A percentile compares a stretch with the other conserved stretches of the same genome.
These are phyloP conservation scores for Monilinia fructigena DNA, from an alignment of 2,329 filamentous ascomycete species.

Conservation along the genomic window DNA sequence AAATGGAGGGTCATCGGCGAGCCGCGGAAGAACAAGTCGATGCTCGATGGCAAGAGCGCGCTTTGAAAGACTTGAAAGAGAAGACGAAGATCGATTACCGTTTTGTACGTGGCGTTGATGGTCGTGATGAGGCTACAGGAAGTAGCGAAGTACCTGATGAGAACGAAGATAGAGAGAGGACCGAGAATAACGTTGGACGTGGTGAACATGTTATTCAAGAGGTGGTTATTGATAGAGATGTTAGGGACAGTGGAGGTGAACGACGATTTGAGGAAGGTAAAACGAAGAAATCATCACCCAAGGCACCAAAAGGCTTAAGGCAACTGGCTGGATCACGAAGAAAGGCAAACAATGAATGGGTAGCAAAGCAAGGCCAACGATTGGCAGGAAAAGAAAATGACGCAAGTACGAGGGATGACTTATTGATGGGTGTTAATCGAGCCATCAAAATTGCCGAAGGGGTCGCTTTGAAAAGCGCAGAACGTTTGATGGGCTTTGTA, in stretches of 20 bases:
- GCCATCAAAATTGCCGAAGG: conserved; percentile 1
- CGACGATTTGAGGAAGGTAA: neutral
- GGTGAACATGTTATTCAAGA: neutral
- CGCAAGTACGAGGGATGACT: neutral
- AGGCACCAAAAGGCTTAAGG: conserved; percentile 5
- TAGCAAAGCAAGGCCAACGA: neutral
- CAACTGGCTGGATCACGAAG: conserved; percentile 11
- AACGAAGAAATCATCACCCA: neutral
- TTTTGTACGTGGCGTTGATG: neutral
- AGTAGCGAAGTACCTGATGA: neutral
- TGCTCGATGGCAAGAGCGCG: conserved; percentile 14
- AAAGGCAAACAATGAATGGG: conserved; percentile 8
- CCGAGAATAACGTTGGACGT: neutral
- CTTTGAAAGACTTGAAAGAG: neutral
- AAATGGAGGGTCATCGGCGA: conserved; percentile 19
- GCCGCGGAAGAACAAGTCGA: conserved; percentile 18
- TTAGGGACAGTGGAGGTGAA: neutral
- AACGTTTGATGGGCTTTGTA: neutral
- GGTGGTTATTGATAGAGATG: neutral
- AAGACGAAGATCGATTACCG: neutral
- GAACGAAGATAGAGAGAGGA: neutral
- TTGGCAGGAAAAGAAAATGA: neutral
- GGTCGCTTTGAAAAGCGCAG: neutral
- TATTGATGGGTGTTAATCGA: conserved; percentile 2
- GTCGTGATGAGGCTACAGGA: neutral